phyloP scores from a whole-genome alignment of 495 filamentous ascomycete species.

The Amphirosellinia nigrospora region DNA sequence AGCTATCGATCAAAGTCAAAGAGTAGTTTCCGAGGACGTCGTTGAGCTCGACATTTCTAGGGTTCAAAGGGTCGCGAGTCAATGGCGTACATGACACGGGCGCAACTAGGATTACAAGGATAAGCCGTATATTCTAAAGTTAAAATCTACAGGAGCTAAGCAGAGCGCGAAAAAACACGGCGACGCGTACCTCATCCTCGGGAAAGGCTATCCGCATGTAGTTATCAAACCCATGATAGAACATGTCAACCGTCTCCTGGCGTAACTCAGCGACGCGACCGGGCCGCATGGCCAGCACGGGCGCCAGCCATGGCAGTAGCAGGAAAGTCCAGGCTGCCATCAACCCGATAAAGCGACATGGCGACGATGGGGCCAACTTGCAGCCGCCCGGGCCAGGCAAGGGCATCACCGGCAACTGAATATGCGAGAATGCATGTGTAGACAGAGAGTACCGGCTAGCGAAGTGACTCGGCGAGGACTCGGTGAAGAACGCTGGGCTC shows the following conservation, averaged over 20 bases:
- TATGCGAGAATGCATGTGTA: slow-evolving; percentile 45
- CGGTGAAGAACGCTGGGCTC: slow-evolving; percentile 13
- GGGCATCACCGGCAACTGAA: slow-evolving; percentile 51
- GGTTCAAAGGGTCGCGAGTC: slow-evolving; percentile 80
- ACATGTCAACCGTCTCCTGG: slow-evolving; percentile 86
- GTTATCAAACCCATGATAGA: slow-evolving; percentile 96
- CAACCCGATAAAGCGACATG: slow-evolving; percentile 29
- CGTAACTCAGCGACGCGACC: slow-evolving; percentile 56
- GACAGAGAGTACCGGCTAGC: slow-evolving; percentile 12
- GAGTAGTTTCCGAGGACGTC: slow-evolving; percentile 98
- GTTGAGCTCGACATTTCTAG: slow-evolving; percentile 84
- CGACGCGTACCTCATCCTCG: slow-evolving; percentile 77
- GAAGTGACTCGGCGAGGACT: slow-evolving; percentile 17
- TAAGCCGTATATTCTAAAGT: slow-evolving; percentile 14
- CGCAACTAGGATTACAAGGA: slow-evolving; percentile 61
- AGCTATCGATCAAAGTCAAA: slow-evolving; percentile 90
- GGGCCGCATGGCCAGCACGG: slow-evolving; percentile 57
- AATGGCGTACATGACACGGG: slow-evolving; percentile 81
- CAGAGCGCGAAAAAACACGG: not conserved
- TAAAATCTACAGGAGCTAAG: slow-evolving; percentile 6
- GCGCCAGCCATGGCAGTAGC: slow-evolving; percentile 40
- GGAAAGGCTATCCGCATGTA: slow-evolving; percentile 95
- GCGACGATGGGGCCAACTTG: slow-evolving; percentile 36
- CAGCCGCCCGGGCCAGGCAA: slow-evolving; percentile 46
- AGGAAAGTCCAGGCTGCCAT: slow-evolving; percentile 33